Evolutionary conservation across 352 stramenopile species (phyloP).

Genomic region (Phytophthora megakarya): DNA sequence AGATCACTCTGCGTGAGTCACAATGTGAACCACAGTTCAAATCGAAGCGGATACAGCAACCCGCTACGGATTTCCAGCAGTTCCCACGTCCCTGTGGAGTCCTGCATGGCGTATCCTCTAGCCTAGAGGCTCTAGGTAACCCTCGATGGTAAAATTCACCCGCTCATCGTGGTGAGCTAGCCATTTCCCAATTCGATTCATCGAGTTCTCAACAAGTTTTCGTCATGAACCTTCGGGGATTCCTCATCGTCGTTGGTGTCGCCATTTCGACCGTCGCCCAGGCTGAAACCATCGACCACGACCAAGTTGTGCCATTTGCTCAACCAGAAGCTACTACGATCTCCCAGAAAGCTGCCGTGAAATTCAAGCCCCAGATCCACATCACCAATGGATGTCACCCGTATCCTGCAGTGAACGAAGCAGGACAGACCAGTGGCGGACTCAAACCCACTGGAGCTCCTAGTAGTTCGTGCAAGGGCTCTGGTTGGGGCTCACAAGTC

Average conservation of each 20-base stretch:
- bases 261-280: neutral
- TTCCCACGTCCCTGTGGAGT: too few species aligned
- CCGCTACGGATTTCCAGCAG: too few species aligned
- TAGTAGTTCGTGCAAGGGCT: slow-evolving; percentile 34
- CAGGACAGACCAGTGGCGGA: slow-evolving; percentile 35
- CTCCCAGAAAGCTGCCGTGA: slow-evolving; percentile 15
- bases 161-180: too few species aligned
- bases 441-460: slow-evolving; percentile 36
- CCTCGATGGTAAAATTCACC: too few species aligned
- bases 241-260: neutral
- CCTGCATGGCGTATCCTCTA: too few species aligned
- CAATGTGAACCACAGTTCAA: too few species aligned
- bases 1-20: too few species aligned
- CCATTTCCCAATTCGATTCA: too few species aligned
- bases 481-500: slow-evolving; percentile 30
- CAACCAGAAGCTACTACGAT: slow-evolving; percentile 16
- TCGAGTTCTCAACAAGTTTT: neutral
- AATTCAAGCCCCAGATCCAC: slow-evolving; percentile 32
- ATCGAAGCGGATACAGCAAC: too few species aligned
- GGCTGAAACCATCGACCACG: slow-evolving; percentile 11
- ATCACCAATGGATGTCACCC: slow-evolving; percentile 42
- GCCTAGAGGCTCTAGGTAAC: too few species aligned
- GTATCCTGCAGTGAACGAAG: slow-evolving; percentile 39
- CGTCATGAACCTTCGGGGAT: slow-evolving; percentile 7
- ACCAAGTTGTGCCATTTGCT: slow-evolving; percentile 12